phyloP scores from a whole-genome alignment of 306 rosid genomes.

The Quercus cerris region DNA sequence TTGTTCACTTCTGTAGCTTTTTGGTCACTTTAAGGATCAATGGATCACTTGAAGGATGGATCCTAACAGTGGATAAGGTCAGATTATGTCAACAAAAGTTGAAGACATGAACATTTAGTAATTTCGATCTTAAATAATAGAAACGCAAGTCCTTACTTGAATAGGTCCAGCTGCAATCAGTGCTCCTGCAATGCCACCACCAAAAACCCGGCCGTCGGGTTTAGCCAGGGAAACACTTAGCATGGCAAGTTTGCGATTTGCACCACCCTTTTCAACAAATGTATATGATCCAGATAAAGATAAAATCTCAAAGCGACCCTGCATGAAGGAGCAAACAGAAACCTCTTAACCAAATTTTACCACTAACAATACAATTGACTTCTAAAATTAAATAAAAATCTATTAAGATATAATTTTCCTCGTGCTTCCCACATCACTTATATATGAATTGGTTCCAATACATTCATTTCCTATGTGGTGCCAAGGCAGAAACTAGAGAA shows the following conservation, averaged over 20 bases:
- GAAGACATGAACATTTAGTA: background rate
- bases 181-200: conserved; percentile 38
- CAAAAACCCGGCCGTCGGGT: conserved; percentile 40
- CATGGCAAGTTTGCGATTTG: background rate
- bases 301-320: conserved; percentile 61
- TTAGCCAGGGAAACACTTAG: conserved; percentile 33
- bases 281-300: conserved; percentile 39
- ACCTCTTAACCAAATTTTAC: background rate
- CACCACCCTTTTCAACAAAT: background rate
- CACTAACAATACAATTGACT: no score
- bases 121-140: background rate
- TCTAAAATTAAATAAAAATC: no score
- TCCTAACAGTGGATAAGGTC: background rate
- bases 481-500: background rate
- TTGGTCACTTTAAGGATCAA: background rate
- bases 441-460: no score
- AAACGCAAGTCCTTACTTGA: conserved; percentile 33
- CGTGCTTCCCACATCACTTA: background rate
- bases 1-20: background rate
- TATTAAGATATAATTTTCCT: no score
- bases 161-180: conserved; percentile 51
- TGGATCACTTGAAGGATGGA: no score
- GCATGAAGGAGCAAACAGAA: background rate
- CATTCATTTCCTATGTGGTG: background rate
- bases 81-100: background rate